Base-by-base conservation (phyloP, 805 yeast genomes). In the Barnettozyma botsteinii region DNA sequence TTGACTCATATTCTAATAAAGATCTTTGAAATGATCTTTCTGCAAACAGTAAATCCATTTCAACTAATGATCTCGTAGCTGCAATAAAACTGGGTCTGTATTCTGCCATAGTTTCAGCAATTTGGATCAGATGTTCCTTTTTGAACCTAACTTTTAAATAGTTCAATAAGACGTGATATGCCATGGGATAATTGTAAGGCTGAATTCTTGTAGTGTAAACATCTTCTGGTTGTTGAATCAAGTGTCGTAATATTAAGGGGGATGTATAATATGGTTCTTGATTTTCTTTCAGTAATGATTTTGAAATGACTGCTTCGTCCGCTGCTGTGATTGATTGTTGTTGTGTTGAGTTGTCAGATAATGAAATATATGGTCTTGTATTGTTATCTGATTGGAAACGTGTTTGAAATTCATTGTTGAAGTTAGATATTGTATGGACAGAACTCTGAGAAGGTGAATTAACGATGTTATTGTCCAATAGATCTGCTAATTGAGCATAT, bases 111-210 rank as follows among this genome's bases (percentile, higher is more conserved):
- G 70, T 62, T 43, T 60, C 59, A 8, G 71, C 70, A 43, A 69
- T 64, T 42, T 79, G 75, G 43, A 87, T 82, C 44, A 91, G 68
- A 61, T 81, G 79, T 13, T 72, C 72, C 49, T 78, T 77, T 35
- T 79, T 74, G 59, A 91, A 88, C 38, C 98, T 64, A 28, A 73
- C 66, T 42, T 83, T 69, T 41, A 91, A 66, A 57, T 88, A 89
- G n/a, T 79, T 73, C 52, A 86, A 73, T 31, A 91, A 69, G 33
- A 80, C 79, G 61, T 87, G 96, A 59, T 84, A 91, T 4, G 96
- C 96, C n/a, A 85, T 82, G 1, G 96, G 91, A 54, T 93, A 91
- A n/a, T 89, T 76, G 55, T 84, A 91, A 1, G 98, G 96, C 33
- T 68, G 72, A 10, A 67, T 71, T n/a, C 87, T 84, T 29, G 77